These are phyloP conservation scores for Erodium trifolium DNA, from an alignment of 441 rosid genomes.

Conservation along the genomic window DNA sequence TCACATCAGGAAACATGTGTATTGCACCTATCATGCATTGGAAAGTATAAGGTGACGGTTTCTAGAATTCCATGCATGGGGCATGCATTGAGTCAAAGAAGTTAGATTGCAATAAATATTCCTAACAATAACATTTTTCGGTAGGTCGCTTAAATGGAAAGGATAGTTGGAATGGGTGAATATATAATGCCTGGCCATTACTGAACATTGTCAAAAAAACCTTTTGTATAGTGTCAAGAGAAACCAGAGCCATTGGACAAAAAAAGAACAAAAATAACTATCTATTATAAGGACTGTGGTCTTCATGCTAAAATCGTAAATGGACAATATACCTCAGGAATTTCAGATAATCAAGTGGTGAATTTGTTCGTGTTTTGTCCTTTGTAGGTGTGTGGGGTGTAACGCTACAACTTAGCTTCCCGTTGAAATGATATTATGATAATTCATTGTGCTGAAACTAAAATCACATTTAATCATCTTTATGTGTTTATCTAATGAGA, in stretches of 20 bases:
- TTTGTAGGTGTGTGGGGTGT: background rate
- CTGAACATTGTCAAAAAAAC: background rate
- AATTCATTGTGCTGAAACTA: background rate
- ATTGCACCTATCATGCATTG: background rate
- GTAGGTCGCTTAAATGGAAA: background rate
- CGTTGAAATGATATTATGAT: slow-evolving; percentile 3
- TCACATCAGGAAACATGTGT: background rate
- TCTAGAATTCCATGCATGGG: background rate
- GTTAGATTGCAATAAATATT: background rate
- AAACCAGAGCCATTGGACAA: background rate
- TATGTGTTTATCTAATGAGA: background rate
- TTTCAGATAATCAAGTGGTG: background rate
- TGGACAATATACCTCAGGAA: background rate
- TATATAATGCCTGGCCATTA: background rate
- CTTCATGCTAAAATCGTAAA: background rate
- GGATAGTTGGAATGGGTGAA: background rate
- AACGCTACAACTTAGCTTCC: background rate
- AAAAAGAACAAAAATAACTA: background rate
- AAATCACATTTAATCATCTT: background rate
- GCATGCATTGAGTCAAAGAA: background rate
- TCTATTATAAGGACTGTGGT: background rate
- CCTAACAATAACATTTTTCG: background rate
- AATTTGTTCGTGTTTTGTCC: background rate
- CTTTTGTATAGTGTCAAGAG: background rate
- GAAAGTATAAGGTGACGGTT: background rate